These are phyloP conservation scores for Paecilomyces sp. DNA, from an alignment of 2,329 filamentous ascomycete species.

Conservation along the genomic window DNA sequence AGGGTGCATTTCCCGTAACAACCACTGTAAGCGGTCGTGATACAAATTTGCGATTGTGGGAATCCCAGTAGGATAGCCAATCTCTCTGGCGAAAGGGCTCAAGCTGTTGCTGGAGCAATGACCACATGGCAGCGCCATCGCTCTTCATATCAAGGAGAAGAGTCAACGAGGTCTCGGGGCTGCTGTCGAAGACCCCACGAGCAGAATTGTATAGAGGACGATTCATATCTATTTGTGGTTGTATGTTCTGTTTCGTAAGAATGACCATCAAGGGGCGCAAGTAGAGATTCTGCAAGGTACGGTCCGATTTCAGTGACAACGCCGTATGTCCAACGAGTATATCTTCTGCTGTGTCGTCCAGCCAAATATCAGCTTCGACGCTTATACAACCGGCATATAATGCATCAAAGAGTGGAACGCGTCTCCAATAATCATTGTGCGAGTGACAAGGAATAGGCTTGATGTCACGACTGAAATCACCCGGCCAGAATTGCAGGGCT, in stretches of 20 bases:
- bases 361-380: conserved; percentile 65
- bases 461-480: not conserved
- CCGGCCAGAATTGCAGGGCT: not conserved
- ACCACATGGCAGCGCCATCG: conserved; percentile 23
- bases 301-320: conserved; percentile 8
- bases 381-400: conserved; percentile 53
- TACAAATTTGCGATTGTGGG: not conserved
- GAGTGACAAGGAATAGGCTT: conserved; percentile 56
- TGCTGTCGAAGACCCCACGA: conserved; percentile 50
- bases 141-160: conserved; percentile 66
- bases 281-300: conserved; percentile 54
- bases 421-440: conserved; percentile 66
- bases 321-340: conserved; percentile 54
- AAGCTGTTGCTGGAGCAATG: not conserved
- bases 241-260: conserved; percentile 45
- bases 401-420: conserved; percentile 56
- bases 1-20: conserved; percentile 3
- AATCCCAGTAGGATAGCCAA: conserved; percentile 3
- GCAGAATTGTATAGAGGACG: not conserved
- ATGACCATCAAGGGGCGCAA: conserved; percentile 57
- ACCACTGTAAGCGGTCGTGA: conserved; percentile 6
- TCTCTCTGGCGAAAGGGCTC: conserved; percentile 2
- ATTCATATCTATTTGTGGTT: conserved; percentile 16
- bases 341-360: conserved; percentile 45
- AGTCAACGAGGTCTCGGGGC: conserved; percentile 48